Evolutionary conservation across 257 asterid species (phyloP), one percentile per base, ranked within the genome.

Genomic region (Rubia yunnanensis): DNA sequence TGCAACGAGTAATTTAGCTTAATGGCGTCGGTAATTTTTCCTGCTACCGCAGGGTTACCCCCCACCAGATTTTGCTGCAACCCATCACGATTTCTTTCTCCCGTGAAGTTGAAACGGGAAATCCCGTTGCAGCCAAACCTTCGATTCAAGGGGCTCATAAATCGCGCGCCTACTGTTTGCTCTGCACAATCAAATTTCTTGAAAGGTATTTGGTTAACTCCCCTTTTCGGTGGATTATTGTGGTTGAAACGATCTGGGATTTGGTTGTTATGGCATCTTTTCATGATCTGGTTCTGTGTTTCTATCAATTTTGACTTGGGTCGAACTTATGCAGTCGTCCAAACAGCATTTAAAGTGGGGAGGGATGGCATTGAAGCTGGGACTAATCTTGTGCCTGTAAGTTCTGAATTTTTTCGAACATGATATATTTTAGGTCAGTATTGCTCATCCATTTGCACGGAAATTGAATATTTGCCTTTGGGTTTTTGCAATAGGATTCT

Each of bases 331-430:
- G n/a, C 70, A 92, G 98, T 78, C 74, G 53, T 81, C 75, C 89
- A 79, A 78, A 90, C 92, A 11, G 85, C 63, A 48, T 86, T 85
- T 91, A 94, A 76, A 69, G 84, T 88, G 63, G 97, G 95, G 66
- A 94, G 79, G 80, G 92, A 89, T 79, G 95, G 95, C 64, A 65
- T 90, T 74, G 99, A 90, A 75, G 95, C 88, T n/a, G 99, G 97
- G 81, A 81, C 95, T 30, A 80, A 70, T 74, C 69, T 94, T 74
- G 96, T 94, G 70, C 96, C 99, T 35, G 99, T 94, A 79, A 84
- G 96, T 75, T 36, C 9, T 60, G 5, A 31, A 5, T 15, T 44
- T 32, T 32, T 44, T 44, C 20, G 8, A 15, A 14, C 20, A 3
- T 44, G 20, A 20, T 44, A 44, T 7, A 44, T 17, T 14, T 44